Percentiles rank a stretch among this genome's conserved stretches.
phyloP scores from a whole-genome alignment of 23 red algal species.

The Gracilaria gracilis region DNA sequence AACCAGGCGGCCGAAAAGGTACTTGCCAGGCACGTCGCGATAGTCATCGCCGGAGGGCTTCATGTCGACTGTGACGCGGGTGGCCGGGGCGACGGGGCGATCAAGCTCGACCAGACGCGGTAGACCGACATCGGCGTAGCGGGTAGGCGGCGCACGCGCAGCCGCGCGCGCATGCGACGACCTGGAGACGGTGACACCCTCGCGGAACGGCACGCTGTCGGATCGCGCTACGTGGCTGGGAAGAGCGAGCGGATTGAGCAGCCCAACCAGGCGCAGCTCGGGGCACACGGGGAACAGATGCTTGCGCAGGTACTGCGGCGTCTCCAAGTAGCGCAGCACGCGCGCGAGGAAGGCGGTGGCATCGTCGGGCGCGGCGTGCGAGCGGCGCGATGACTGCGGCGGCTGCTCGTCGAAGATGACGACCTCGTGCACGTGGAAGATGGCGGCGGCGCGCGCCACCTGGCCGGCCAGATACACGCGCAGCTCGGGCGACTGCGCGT shows the following conservation, averaged over 20 bases:
- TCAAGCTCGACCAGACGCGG: constrained; percentile 62
- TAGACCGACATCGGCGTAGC: constrained; percentile 73
- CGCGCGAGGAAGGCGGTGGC: constrained; percentile 52
- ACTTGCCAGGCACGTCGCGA: constrained; percentile 50
- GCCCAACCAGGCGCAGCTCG: constrained; percentile 81
- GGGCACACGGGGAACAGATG: constrained; percentile 81
- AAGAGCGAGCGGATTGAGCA: constrained; percentile 95
- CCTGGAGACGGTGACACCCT: constrained; percentile 80
- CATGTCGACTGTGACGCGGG: constrained; percentile 82
- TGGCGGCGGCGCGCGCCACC: constrained; percentile 82
- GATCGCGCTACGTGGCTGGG: constrained; percentile 84
- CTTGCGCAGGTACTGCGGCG: constrained; percentile 96
- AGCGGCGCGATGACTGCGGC: background rate
- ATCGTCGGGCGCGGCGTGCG: background rate
- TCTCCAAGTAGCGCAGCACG: constrained; percentile 90
- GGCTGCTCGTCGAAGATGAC: constrained; percentile 83
- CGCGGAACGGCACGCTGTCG: constrained; percentile 81
- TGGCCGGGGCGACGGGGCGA: constrained; percentile 44
- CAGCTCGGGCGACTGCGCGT: constrained; percentile 84
- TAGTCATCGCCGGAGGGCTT: constrained; percentile 40
- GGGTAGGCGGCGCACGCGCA: constrained; percentile 10
- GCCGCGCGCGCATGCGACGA: background rate
- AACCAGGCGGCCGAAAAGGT: constrained; percentile 51
- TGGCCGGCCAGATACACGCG: constrained; percentile 89
- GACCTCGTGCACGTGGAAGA: constrained; percentile 88